Evolutionary conservation across 2,329 filamentous ascomycete genomes (phyloP).

Genomic region (Penicillium sp.): DNA sequence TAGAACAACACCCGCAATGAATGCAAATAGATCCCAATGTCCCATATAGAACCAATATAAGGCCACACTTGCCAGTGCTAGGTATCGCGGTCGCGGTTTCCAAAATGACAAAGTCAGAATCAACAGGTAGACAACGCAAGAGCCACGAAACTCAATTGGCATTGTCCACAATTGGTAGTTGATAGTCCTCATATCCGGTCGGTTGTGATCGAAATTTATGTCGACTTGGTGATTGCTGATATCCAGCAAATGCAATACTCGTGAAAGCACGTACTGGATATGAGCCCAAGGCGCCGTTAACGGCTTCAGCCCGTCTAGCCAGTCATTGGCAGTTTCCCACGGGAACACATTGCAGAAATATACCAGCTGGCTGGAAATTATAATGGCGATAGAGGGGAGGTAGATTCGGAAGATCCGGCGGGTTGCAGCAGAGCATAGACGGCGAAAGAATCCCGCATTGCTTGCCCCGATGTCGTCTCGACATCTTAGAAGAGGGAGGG

Average conservation of each 20-base stretch:
- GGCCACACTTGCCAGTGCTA: not conserved
- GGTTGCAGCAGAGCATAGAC: not conserved
- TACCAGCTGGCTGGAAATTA: not conserved
- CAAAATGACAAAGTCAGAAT: constrained; percentile 1
- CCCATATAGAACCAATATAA: constrained; percentile 6
- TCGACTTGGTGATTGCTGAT: constrained; percentile 4
- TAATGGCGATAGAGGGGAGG: not conserved
- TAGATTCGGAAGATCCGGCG: constrained; percentile 5
- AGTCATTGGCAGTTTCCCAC: not conserved
- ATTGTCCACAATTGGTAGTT: constrained; percentile 5
- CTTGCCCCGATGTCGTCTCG: not conserved
- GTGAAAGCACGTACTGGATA: not conserved
- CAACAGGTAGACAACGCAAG: constrained; percentile 1
- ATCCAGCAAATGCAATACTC: not conserved
- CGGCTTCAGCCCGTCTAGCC: not conserved
- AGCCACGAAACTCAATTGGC: constrained; percentile 4
- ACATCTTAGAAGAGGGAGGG: not conserved
- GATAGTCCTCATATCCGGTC: not conserved
- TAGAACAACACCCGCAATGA: not conserved
- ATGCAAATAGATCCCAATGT: constrained; percentile 7
- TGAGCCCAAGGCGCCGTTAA: not conserved
- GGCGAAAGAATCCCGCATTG: not conserved
- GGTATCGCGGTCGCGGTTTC: not conserved
- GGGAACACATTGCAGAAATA: not conserved
- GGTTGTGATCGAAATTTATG: constrained; percentile 1